Evolutionary conservation across 2,329 filamentous ascomycete species (phyloP).

Genomic region (Fusarium paranaense): DNA sequence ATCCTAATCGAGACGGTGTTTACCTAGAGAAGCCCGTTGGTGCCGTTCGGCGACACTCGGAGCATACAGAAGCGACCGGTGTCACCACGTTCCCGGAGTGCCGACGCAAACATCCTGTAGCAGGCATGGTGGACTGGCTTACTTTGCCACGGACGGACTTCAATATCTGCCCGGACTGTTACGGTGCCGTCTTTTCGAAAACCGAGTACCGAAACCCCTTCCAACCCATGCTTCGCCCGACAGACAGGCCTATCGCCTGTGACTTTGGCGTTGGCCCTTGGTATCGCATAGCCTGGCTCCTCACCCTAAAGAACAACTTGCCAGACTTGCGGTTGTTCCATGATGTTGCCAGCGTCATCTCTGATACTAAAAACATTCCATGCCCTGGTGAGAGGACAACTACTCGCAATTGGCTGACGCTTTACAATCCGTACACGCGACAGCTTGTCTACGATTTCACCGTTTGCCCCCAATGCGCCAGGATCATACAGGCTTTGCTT

Average conservation of each 20-base stretch:
- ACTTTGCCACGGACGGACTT: slow-evolving; percentile 79
- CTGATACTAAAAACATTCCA: slow-evolving; percentile 61
- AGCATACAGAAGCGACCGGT: slow-evolving; percentile 48
- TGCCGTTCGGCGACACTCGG: slow-evolving; percentile 65
- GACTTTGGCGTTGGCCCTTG: slow-evolving; percentile 83
- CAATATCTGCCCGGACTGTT: slow-evolving; percentile 86
- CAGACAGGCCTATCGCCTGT: slow-evolving; percentile 73
- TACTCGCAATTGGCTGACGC: slow-evolving; percentile 78
- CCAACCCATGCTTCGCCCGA: slow-evolving; percentile 65
- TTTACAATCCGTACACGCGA: slow-evolving; percentile 76
- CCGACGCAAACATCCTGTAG: slow-evolving; percentile 70
- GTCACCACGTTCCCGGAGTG: slow-evolving; percentile 72
- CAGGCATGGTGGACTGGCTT: slow-evolving; percentile 82
- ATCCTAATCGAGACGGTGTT: slow-evolving; percentile 52
- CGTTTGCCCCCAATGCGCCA: slow-evolving; percentile 80
- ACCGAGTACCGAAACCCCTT: slow-evolving; percentile 78
- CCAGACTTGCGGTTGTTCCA: slow-evolving; percentile 77
- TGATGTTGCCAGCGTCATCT: slow-evolving; percentile 70
- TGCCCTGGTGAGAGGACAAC: slow-evolving; percentile 69
- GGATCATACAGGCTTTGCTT: slow-evolving; percentile 77
- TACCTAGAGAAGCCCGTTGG: slow-evolving; percentile 55
- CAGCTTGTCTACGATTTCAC: slow-evolving; percentile 76
- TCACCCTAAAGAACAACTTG: slow-evolving; percentile 78
- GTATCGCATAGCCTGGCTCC: slow-evolving; percentile 86
- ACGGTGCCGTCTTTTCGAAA: slow-evolving; percentile 73